A percentile compares a stretch with the other conserved stretches of the same genome.
Conservation (phyloP, 441 rosid genomes). For the Arabidopsis lyrata region DNA sequence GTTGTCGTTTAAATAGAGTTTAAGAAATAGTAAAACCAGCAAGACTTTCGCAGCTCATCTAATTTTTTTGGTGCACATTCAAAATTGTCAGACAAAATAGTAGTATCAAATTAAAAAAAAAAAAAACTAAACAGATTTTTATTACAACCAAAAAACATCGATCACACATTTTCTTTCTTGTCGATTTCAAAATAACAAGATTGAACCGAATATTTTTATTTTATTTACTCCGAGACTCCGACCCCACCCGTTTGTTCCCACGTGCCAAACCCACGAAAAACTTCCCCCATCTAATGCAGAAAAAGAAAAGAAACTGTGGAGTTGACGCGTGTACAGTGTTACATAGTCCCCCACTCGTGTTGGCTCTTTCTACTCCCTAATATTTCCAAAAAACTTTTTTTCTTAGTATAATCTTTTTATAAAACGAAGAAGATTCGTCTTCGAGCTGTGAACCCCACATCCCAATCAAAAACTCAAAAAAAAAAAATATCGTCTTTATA, state of each 20-base stretch:
- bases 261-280: conserved; percentile 39
- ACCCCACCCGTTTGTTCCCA: not conserved
- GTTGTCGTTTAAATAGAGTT: too few species aligned
- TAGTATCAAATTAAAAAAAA: too few species aligned
- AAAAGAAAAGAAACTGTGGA: conserved; percentile 26
- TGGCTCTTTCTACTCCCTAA: conserved; percentile 38
- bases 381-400: conserved; percentile 32
- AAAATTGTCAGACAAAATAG: not conserved
- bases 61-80: not conserved
- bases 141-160: not conserved
- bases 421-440: conserved; percentile 44
- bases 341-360: conserved; percentile 37
- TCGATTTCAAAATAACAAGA: not conserved
- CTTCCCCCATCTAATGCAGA: conserved; percentile 1
- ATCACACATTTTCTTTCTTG: not conserved
- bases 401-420: not conserved
- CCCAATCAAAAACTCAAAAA: conserved; percentile 43
- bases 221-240: not conserved
- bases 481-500: conserved; percentile 20
- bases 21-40: not conserved
- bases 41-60: not conserved
- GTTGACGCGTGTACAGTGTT: conserved; percentile 48
- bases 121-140: not conserved
- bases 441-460: conserved; percentile 26
- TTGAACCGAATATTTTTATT: not conserved